phyloP scores from a whole-genome alignment of 2,329 filamentous ascomycete species.

The Monosporascus sp. region DNA sequence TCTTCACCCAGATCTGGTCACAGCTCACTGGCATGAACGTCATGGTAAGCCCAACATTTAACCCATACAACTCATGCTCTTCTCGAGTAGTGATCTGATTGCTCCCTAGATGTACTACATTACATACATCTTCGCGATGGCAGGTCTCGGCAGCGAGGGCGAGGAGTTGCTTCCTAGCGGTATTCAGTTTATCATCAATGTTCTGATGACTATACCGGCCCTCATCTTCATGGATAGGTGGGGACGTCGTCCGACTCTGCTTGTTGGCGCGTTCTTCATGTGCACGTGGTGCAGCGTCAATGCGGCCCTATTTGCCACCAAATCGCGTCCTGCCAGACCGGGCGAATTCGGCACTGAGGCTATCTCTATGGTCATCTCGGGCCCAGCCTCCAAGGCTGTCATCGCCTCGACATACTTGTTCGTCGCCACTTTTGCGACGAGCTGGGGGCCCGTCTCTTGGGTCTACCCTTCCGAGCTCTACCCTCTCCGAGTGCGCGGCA shows the following conservation, averaged over 20 bases:
- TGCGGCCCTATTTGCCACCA: constrained; percentile 38
- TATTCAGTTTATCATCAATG: constrained; percentile 76
- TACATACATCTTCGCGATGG: constrained; percentile 67
- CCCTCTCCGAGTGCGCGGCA: constrained; percentile 41
- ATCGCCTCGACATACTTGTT: constrained; percentile 63
- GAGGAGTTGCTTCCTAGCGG: constrained; percentile 59
- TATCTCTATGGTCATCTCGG: constrained; percentile 43
- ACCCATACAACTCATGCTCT: constrained; percentile 14
- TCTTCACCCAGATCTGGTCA: constrained; percentile 71
- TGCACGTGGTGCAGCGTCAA: constrained; percentile 42
- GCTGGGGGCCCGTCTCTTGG: constrained; percentile 39
- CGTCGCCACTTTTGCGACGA: constrained; percentile 45
- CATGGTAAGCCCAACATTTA: constrained; percentile 43
- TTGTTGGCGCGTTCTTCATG: constrained; percentile 64
- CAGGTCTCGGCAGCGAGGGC: constrained; percentile 47
- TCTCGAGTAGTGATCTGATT: neutral
- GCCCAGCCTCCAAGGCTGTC: constrained; percentile 47
- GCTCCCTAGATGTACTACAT: constrained; percentile 56
- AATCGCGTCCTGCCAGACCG: constrained; percentile 29
- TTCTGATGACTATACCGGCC: constrained; percentile 70
- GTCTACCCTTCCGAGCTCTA: constrained; percentile 43
- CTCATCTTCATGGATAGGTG: constrained; percentile 69
- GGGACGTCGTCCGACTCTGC: constrained; percentile 64
- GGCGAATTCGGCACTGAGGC: constrained; percentile 32
- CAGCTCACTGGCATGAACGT: constrained; percentile 75